Evolutionary conservation across 768 basidiomycete species (phyloP).

Genomic region (Mycena epipterygia): DNA sequence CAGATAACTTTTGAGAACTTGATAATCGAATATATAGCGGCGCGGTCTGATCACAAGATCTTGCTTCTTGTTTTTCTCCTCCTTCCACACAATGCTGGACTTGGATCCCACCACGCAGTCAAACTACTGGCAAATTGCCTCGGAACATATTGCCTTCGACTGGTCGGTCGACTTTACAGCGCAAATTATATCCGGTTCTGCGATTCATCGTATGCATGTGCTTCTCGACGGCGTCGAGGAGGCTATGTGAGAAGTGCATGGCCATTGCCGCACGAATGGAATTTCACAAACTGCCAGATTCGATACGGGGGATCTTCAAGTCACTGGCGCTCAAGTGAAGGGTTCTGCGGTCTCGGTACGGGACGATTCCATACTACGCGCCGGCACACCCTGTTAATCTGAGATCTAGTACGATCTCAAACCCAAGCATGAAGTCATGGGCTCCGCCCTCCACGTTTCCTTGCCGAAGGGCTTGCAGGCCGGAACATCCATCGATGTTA

Average conservation of each 20-base stretch:
- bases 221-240: slow-evolving; percentile 66
- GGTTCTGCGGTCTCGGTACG: slow-evolving; percentile 64
- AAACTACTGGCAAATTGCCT: slow-evolving; percentile 79
- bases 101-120: slow-evolving; percentile 83
- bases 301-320: slow-evolving; percentile 80
- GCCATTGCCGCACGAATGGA: not conserved
- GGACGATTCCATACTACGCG: not conserved
- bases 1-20: no score
- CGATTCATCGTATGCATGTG: slow-evolving; percentile 71
- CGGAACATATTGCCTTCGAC: slow-evolving; percentile 78
- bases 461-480: slow-evolving; percentile 58
- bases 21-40: no score
- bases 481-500: slow-evolving; percentile 66
- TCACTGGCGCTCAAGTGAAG: slow-evolving; percentile 68
- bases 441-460: slow-evolving; percentile 76
- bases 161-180: slow-evolving; percentile 85
- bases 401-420: slow-evolving; percentile 64
- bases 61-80: not conserved
- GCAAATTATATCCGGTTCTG: slow-evolving; percentile 76
- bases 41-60: no score
- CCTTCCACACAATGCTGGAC: not conserved
- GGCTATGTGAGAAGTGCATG: slow-evolving; percentile 65
- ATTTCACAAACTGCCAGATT: slow-evolving; percentile 57
- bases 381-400: not conserved
- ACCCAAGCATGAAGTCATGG: slow-evolving; percentile 78